These are phyloP conservation scores for Stereum hirsutum DNA, from an alignment of 1,284 basidiomycete genomes.

Conservation along the genomic window DNA sequence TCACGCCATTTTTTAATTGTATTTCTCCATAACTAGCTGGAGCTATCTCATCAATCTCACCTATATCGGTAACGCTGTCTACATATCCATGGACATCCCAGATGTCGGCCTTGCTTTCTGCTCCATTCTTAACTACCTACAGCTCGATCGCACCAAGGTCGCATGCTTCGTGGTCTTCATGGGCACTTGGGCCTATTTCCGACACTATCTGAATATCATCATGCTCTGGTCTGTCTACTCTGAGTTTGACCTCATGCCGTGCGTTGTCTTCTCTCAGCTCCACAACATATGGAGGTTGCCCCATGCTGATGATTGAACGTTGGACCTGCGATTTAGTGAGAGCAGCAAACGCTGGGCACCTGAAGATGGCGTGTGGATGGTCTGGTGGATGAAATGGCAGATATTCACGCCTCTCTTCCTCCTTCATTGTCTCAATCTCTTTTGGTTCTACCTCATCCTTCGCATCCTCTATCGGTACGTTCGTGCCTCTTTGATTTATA, in stretches of 20 bases:
- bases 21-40: conserved; percentile 47
- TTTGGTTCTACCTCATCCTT: conserved; percentile 84
- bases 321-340: no score
- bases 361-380: conserved; percentile 62
- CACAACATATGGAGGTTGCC: no score
- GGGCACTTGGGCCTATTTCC: conserved; percentile 86
- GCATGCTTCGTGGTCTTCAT: conserved; percentile 66
- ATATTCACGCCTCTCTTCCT: conserved; percentile 70
- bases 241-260: conserved; percentile 79
- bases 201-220: conserved; percentile 85
- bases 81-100: conserved; percentile 95
- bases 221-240: conserved; percentile 87
- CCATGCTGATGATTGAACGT: no score
- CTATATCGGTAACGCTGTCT: conserved; percentile 87
- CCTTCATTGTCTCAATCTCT: conserved; percentile 79
- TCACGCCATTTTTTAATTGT: not conserved
- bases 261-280: no score
- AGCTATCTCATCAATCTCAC: conserved; percentile 82
- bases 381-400: conserved; percentile 75
- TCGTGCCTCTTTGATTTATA: not conserved
- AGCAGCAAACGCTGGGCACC: conserved; percentile 52
- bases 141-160: conserved; percentile 54
- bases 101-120: conserved; percentile 82
- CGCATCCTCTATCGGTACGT: conserved; percentile 53
- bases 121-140: conserved; percentile 84